Percentiles rank a stretch among this genome's conserved stretches.
phyloP scores from a whole-genome alignment of 1,139 yeast genomes.

The Scheffersomyces stambukii region DNA sequence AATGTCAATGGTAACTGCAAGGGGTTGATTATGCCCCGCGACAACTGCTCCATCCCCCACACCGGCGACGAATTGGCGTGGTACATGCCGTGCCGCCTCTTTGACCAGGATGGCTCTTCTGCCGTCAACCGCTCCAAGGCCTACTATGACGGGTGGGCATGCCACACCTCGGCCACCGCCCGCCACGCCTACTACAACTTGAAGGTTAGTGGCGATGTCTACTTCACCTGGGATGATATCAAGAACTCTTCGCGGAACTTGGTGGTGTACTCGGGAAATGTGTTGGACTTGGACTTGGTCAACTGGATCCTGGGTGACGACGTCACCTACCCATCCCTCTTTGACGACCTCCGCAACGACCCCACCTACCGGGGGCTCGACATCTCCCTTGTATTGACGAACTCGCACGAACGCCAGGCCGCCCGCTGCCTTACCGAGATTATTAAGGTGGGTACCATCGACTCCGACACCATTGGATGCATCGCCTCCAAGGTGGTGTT shows the following conservation, averaged over 20 bases:
- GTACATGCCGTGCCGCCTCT: constrained; percentile 90
- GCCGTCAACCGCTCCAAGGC: constrained; percentile 56
- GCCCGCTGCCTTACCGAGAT: constrained; percentile 88
- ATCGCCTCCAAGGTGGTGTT: constrained; percentile 85
- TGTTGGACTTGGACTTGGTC: constrained; percentile 72
- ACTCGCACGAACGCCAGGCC: constrained; percentile 61
- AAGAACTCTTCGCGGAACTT: constrained; percentile 67
- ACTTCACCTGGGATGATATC: constrained; percentile 87
- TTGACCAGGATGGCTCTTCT: constrained; percentile 67
- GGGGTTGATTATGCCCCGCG: constrained; percentile 71
- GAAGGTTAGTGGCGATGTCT: constrained; percentile 68
- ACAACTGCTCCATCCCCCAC: constrained; percentile 66
- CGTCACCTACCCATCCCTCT: constrained; percentile 66
- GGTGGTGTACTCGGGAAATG: constrained; percentile 84
- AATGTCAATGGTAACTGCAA: constrained; percentile 94
- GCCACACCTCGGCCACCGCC: constrained; percentile 75
- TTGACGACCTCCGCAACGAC: constrained; percentile 59
- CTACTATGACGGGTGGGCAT: constrained; percentile 81
- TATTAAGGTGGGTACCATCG: constrained; percentile 82
- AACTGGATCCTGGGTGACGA: constrained; percentile 71
- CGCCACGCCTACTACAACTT: constrained; percentile 64
- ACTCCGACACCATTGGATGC: constrained; percentile 92
- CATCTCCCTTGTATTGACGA: constrained; percentile 71
- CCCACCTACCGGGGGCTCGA: constrained; percentile 67
- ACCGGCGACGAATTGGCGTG: constrained; percentile 71